Base-by-base conservation (phyloP, 2,329 filamentous ascomycete genomes). In the Hymenoscyphus infarciens region DNA sequence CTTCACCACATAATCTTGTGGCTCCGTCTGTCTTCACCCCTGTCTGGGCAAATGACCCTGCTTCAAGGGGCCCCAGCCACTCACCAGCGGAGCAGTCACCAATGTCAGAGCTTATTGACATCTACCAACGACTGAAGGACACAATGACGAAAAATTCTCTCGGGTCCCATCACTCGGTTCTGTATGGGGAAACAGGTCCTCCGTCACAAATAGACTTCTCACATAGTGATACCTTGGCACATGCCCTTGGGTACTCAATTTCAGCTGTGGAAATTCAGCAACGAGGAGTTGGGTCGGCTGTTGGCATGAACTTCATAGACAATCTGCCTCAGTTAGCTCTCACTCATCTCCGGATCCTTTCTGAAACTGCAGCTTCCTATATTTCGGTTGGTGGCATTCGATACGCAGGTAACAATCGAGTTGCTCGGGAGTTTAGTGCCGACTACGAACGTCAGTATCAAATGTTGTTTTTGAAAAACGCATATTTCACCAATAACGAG, bases 201-300 rank as follows among this genome's bases (percentile, higher is more conserved):
- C 49, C 63, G 2, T n/a, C 60, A 11, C 70, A 72, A 16, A 78
- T 81, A 57, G 79, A 84, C 61, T 74, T 88, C 5, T 77, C 76
- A 61, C 77, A 75, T 25, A 83, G 82, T 62, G 87, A 90, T 69
- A 82, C 83, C 1, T 75, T 92, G 11, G 83, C 87, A 15, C 81
- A 82, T 63, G 80, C 86, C 1, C 86, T 97, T 15, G 94, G 91
- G 1, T 92, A 87, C 73, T 94, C 93, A 0, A 92, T 99, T 63
- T 88, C 92, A 8, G 87, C 92, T 0, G 87, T 91, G 3, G 95
- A 99, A 77, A 97, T 98, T 67, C 88, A 93, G 66, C 92, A 97
- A 74, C 89, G 95, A 69, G 95, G 95, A 6, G 81, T 92, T 3
- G 89, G 91, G 69, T 86, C 87, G 25, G 85, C 89, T 67, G 83